Conservation (phyloP, 2,329 filamentous ascomycete species). For the Nothophoma quercina region DNA sequence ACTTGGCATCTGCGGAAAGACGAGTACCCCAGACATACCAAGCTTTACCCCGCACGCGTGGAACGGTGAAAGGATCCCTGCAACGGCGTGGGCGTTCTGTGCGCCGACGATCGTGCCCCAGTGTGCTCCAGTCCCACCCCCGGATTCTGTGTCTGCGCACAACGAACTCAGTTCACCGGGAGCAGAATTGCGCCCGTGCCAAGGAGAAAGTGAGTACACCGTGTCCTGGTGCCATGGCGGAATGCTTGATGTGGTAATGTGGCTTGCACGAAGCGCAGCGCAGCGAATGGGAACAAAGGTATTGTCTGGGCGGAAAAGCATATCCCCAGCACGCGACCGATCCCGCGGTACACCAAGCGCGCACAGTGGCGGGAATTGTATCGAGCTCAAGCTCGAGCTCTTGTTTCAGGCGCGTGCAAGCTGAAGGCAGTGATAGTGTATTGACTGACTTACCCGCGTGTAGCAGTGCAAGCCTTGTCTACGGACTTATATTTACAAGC, state of each 20-base stretch:
- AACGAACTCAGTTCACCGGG: not conserved
- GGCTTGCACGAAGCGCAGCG: not conserved
- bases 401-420: not conserved
- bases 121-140: not conserved
- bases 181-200: slow-evolving; percentile 11
- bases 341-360: not conserved
- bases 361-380: not conserved
- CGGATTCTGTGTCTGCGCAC: too few relatives aligned
- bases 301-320: slow-evolving; percentile 11
- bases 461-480: not conserved
- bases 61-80: slow-evolving; percentile 13
- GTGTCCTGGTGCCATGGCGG: slow-evolving; percentile 6
- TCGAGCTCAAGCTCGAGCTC: too few relatives aligned
- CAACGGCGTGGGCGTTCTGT: not conserved
- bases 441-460: not conserved
- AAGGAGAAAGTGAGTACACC: not conserved
- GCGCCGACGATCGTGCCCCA: not conserved
- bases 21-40: slow-evolving; percentile 17
- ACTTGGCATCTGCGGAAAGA: slow-evolving; percentile 29
- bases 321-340: slow-evolving; percentile 3
- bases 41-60: slow-evolving; percentile 35
- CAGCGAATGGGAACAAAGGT: not conserved
- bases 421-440: not conserved
- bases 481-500: slow-evolving; percentile 17
- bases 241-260: not conserved